A percentile compares a stretch with the other conserved stretches of the same genome.
Conservation (phyloP, 2,329 filamentous ascomycete genomes). For the Byssothecium circinans region DNA sequence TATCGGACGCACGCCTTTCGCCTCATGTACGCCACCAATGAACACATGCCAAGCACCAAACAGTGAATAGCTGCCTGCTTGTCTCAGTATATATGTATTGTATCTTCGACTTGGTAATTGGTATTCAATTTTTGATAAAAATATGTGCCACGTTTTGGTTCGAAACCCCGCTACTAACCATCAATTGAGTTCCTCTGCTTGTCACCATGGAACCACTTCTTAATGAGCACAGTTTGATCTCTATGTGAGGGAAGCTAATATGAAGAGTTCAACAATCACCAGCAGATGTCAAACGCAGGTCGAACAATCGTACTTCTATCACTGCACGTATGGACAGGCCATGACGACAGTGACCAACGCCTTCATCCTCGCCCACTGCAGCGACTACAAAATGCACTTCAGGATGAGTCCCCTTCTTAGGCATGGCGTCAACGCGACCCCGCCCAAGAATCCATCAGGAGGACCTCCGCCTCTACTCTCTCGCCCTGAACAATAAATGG, state of each 20-base stretch:
- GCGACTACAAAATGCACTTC: no score
- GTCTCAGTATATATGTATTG: background rate
- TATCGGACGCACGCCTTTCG: conserved; percentile 4
- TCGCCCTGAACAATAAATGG: conserved; percentile 8
- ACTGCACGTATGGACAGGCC: no score
- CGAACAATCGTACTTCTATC: no score
- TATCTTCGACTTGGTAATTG: no score
- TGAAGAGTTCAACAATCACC: no score
- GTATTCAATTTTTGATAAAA: no score
- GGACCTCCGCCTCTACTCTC: conserved; percentile 9
- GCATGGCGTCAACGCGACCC: background rate
- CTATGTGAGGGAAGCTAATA: background rate
- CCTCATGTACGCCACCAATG: conserved; percentile 14
- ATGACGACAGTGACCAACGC: no score
- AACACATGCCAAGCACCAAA: conserved; percentile 6
- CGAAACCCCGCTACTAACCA: background rate
- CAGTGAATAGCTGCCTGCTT: background rate
- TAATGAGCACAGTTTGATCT: conserved; percentile 1
- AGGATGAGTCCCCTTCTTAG: background rate
- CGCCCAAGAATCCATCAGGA: background rate
- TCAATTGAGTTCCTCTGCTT: background rate
- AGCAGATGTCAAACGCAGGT: no score
- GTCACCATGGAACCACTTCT: background rate
- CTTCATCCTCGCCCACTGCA: no score
- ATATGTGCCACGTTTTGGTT: no score